Evolutionary conservation across 2,329 filamentous ascomycete species (phyloP).

Genomic region (Leptographium flavum): DNA sequence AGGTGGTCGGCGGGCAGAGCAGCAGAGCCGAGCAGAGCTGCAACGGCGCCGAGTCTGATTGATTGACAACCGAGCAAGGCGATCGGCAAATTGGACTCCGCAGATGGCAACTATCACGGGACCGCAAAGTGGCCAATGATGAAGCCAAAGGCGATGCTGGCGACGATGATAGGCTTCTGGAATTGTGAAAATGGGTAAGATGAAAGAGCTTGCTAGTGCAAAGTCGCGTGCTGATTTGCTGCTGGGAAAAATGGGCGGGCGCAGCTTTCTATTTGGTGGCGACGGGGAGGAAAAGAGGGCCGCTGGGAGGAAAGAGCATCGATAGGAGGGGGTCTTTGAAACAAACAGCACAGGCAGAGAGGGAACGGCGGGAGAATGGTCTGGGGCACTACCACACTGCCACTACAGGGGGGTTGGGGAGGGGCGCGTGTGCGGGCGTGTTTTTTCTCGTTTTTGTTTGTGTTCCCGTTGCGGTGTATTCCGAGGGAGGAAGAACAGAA

Average conservation of each 20-base stretch:
- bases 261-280: conserved; percentile 4
- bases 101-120: conserved; percentile 37
- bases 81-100: conserved; percentile 19
- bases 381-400: neutral
- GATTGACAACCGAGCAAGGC: neutral
- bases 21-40: neutral
- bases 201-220: conserved; percentile 21
- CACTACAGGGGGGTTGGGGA: neutral
- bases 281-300: conserved; percentile 2
- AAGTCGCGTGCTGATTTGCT: conserved; percentile 37
- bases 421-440: neutral
- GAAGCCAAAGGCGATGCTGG: conserved; percentile 22
- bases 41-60: conserved; percentile 4
- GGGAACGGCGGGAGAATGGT: too few relatives aligned
- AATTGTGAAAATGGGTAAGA: neutral
- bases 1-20: too few relatives aligned
- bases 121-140: conserved; percentile 15
- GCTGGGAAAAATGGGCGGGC: conserved; percentile 1
- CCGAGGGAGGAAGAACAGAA: neutral
- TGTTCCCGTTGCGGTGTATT: neutral
- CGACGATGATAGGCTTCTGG: conserved; percentile 37
- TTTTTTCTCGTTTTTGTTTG: neutral
- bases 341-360: neutral
- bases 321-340: neutral
- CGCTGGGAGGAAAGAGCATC: neutral